Base-by-base conservation (phyloP, 2,329 filamentous ascomycete genomes). In the Magnaporthiopsis incrustans region DNA sequence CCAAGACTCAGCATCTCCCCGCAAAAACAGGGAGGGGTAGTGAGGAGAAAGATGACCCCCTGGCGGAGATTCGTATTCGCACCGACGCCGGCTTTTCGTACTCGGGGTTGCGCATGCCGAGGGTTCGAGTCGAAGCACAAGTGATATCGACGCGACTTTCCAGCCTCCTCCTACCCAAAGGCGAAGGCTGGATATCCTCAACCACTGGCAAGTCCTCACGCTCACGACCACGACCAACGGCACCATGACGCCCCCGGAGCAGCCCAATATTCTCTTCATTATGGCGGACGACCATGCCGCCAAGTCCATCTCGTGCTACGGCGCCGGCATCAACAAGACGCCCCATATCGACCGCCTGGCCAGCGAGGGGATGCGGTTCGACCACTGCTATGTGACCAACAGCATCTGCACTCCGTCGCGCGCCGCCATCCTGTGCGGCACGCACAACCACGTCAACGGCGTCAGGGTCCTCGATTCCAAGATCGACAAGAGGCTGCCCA, bases 381-480 rank as follows among this genome's bases (percentile, higher is more conserved):
- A 82, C 66, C 80, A 83, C 67, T 83, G 79, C 70, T 83, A 83
- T 66, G 81, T 83, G 11, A 83, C 80, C 27, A 83, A 83, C 69
- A 77, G 73, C 26, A 82, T 83, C 62, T 83, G 81, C 68, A 83
- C 81, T 1, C 81, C 81, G 0, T 81, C 78, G 1, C 75, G 81
- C 10, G 81, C 80, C 0, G 74, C 79, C 3, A 81, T 84, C 61
- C 68, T 83, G 8, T 79, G 76, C 0, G 80, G 80, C 10, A 82
- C 77, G 0, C 77, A 83, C 67, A 83, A 82, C 69, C 81, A 83
- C 65, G 80, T 82, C 67, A 83, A 83, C 64, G 77, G 76, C 0
- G 81, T 83, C 8, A 74, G 80, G 72, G 82, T 81, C 0, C 75
- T 84, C 1, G 74, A 79, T 64, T 73, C 70, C 67, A 77, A 78